Base-by-base conservation (phyloP, 768 basidiomycete species). In the Clitopilus passeckerianus region DNA sequence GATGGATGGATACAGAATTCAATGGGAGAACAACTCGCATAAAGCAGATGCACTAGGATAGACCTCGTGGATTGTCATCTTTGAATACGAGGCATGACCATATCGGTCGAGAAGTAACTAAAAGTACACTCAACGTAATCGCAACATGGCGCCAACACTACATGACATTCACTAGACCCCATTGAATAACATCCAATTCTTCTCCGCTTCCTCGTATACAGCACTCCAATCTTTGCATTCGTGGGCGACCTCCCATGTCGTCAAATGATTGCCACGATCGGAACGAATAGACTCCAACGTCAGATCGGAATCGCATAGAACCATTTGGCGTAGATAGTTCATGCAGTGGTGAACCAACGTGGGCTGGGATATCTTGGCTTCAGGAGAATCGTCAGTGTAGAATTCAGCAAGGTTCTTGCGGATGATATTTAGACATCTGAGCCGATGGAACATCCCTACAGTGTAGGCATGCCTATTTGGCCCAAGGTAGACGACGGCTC, bases 381-480 rank as follows among this genome's bases (percentile, higher is more conserved):
- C 59, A 35, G 71, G 61, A 50, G 46, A 50, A 20, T 20, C 20
- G n/a, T 50, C 46, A 3, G 46, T n/a, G 18, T 50, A 50, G 46
- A 50, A 50, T 16, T 50, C 46, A 3, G 46, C 46, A 9, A 50
- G 18, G 14, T 66, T 61, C 5, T 63, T 59, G 9, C 71, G 73
- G 44, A 77, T 63, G 58, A 77, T 72, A 41, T 69, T 69, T 22
- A 78, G 66, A 57, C 77, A 77, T 35, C 72, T 71, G 7, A 77
- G 67, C 61, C 76, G 76, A 60, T 78, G 77, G 62, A 78, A 74
- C 52, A 78, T 60, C 0, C 73, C 64, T 6, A 76, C 67, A 1
- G 74, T 77, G 65, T 75, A 72, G 20, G 68, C 54, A 41, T 60
- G 46, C 34, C 55, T 55, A 24, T 15, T 41, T 53, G 14, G 65